Evolutionary conservation across 1,284 basidiomycete species (phyloP).

Genomic region (Microbotryum scabiosae): DNA sequence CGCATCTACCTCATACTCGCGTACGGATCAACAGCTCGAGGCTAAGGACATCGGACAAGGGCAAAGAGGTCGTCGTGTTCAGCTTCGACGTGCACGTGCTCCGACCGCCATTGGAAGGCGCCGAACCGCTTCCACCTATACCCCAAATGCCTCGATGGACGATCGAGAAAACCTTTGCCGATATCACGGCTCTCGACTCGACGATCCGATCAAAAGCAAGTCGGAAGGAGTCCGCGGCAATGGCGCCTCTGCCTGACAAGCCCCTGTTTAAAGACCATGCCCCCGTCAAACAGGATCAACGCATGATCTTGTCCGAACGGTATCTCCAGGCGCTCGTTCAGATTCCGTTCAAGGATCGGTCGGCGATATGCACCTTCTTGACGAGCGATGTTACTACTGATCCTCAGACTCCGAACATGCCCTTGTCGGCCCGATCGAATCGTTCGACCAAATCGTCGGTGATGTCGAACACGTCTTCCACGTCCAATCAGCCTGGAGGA

Average conservation of each 20-base stretch:
- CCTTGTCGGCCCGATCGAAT: conserved; percentile 47
- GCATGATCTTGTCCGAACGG: conserved; percentile 76
- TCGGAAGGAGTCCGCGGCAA: conserved; percentile 59
- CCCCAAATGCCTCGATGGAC: conserved; percentile 67
- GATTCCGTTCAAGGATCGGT: conserved; percentile 69
- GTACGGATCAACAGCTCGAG: conserved; percentile 22
- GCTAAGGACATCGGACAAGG: conserved; percentile 72
- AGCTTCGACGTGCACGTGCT: conserved; percentile 47
- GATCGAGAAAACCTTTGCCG: conserved; percentile 87
- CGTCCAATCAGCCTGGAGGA: conserved; percentile 38
- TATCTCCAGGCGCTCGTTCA: conserved; percentile 81
- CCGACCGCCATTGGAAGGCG: conserved; percentile 42
- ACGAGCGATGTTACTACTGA: conserved; percentile 76
- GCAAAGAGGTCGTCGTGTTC: conserved; percentile 78
- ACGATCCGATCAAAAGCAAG: conserved; percentile 53
- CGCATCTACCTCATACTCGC: conserved; percentile 13
- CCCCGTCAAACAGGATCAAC: conserved; percentile 87
- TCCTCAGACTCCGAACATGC: conserved; percentile 34
- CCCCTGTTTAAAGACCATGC: conserved; percentile 94
- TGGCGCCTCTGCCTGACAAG: conserved; percentile 76
- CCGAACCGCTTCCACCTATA: conserved; percentile 47
- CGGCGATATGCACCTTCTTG: conserved; percentile 85
- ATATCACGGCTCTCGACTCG: conserved; percentile 72
- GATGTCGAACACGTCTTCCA: conserved; percentile 48
- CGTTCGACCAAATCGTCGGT: too few species aligned